Evolutionary conservation across 2,329 filamentous ascomycete species (phyloP).

Genomic region (Fusarium zealandicum): DNA sequence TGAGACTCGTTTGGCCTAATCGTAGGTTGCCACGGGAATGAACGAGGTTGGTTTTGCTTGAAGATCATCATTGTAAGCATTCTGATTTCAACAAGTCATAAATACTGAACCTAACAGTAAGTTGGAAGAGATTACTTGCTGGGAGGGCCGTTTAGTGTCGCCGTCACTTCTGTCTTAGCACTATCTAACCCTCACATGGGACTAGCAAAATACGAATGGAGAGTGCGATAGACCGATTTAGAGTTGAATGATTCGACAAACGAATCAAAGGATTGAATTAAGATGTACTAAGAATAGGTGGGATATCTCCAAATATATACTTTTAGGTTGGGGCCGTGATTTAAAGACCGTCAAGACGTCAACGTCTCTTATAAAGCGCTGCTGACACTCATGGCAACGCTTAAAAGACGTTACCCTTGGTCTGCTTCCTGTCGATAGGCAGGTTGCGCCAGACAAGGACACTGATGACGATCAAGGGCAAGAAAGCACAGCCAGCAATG

Average conservation of each 20-base stretch:
- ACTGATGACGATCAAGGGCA: conserved; percentile 47
- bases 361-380: neutral
- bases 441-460: conserved; percentile 59
- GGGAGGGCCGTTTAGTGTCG: too few relatives aligned
- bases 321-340: neutral
- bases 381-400: neutral
- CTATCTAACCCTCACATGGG: too few relatives aligned
- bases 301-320: neutral
- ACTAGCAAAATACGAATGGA: too few relatives aligned
- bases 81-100: too few relatives aligned
- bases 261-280: neutral
- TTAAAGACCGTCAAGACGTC: neutral
- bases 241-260: neutral
- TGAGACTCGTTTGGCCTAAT: too few relatives aligned
- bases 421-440: conserved; percentile 56
- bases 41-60: too few relatives aligned
- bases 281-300: neutral
- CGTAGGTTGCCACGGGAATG: too few relatives aligned
- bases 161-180: too few relatives aligned
- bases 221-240: too few relatives aligned
- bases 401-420: conserved; percentile 60
- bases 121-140: too few relatives aligned
- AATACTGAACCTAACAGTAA: too few relatives aligned
- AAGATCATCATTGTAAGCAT: too few relatives aligned
- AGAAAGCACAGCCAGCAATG: conserved; percentile 45